Base-by-base conservation (phyloP, 139 green algal genomes). In the Bryopsis sp. region DNA sequence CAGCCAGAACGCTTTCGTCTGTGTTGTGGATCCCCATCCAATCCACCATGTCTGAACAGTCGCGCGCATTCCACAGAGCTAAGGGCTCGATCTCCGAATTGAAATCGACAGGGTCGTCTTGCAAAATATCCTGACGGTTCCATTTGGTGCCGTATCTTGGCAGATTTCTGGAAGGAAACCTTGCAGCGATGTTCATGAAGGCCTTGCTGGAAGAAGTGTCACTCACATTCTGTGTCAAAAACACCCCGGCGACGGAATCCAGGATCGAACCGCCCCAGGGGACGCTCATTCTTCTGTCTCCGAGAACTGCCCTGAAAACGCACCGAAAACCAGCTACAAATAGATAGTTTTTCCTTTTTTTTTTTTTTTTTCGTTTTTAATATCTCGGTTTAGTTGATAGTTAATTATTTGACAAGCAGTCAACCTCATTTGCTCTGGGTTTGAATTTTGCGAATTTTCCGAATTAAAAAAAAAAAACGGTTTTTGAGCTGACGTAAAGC, bases 181-280 rank as follows among this genome's bases (percentile, higher is more conserved):
- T 74, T 8, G 80, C 70, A 1, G 79, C 76, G 7, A 96, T 68
- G 32, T 78, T 86, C 77, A 95, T 87, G 80, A 88, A 92, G 0
- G 89, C 89, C 8, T 75, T 76, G 71, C 74, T 85, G 33, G 84
- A 92, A 43, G 92, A 81, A 29, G 88, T 82, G 72, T 96, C 89
- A 19, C 74, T 81, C 1, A 89, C 86, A 35, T 91, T 92, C 70
- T 95, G 84, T 0, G 89, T 96, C 26, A 95, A 74, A 61, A 91
- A 93, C 1, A 82, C 81, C 5, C 89, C 89, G 28, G 95, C 77
- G 26, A 96, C 79, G 3, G 73, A 84, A 72, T 96, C 88, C 38
- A 95, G 58, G 48, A 94, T 79, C 1, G 76, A 88, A 47, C 85
- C 85, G 2, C 81, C 80, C 89, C 89, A 95, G 29, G 63, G 70